Evolutionary conservation across 306 rosid genomes (phyloP), one percentile per base, ranked within the genome.

Genomic region (Lathyrus aphaca): DNA sequence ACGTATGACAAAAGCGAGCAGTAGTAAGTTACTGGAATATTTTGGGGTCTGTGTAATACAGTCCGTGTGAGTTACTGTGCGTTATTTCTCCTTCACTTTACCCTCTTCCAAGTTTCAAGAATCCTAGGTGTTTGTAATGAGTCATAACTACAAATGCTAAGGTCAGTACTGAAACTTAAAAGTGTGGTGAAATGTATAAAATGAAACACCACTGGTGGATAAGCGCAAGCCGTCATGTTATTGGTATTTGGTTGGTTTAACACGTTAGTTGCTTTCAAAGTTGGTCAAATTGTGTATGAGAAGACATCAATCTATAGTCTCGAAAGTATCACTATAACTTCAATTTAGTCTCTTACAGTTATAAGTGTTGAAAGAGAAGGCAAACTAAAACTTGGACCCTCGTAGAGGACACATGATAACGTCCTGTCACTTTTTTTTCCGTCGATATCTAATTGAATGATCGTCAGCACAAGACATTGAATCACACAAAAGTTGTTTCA

Each of bases 1-100:
- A 86, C 84, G 92, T 83, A 89, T 83, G 98, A 89, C 88, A 92
- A 92, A 87, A 87, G 68, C 78, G 82, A 73, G 68, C 89, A 80
- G 87, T 55, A 54, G 4, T 49, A 21, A 55, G 9, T 74, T 76
- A 65, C 51, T 57, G 72, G 92, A 86, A 89, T 86, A 89, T 86
- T 86, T 87, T 23, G 87, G 84, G 72, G 4, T 75, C 69, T 75
- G 86, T 80, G 73, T 71, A 43, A 63, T 64, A 76, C 32, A 53
- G 42, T 5, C 58, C 71, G 43, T 62, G 75, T 40, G 58, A 66
- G 64, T 68, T 60, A 56, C 78, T 42, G 66, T 43, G 72, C 23
- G 4, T 21, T 65, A n/a, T 18, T 64, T 57, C 19, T 19, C 12
- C 66, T 60, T 10, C 5, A 6, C 15, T 56, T 56, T 32, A 15